These are phyloP conservation scores for Kewa caespitosa DNA, from an alignment of 179 eudicot genomes.

Conservation along the genomic window DNA sequence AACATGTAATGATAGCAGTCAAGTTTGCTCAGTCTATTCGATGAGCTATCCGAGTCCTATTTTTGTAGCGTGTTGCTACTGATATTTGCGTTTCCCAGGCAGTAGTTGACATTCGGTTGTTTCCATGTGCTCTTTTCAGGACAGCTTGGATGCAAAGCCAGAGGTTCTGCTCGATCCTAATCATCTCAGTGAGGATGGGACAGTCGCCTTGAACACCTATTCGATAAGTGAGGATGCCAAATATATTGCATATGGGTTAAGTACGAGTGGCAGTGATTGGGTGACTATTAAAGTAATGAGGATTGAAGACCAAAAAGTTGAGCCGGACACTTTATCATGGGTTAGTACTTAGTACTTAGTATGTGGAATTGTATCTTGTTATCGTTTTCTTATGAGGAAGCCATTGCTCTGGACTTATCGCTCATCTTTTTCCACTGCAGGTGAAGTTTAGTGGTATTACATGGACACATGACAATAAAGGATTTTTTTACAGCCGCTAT, in stretches of 20 bases:
- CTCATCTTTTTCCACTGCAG: conserved; percentile 43
- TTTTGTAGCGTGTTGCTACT: background rate
- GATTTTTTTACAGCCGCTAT: conserved; percentile 85
- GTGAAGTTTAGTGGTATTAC: conserved; percentile 81
- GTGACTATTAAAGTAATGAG: conserved; percentile 82
- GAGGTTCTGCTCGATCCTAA: conserved; percentile 94
- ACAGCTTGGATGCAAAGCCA: conserved; percentile 74
- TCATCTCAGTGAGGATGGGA: conserved; percentile 87
- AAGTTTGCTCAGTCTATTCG: background rate
- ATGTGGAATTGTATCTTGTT: background rate
- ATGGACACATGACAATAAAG: conserved; percentile 96
- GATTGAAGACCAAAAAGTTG: conserved; percentile 56
- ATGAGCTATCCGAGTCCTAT: background rate
- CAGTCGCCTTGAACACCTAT: conserved; percentile 63
- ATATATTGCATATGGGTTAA: conserved; percentile 77
- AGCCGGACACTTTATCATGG: conserved; percentile 86
- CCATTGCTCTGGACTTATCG: background rate
- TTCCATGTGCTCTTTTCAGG: conserved; percentile 34
- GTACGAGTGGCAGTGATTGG: conserved; percentile 99
- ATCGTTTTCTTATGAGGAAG: background rate
- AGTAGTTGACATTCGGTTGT: background rate
- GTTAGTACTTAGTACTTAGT: conserved; percentile 59
- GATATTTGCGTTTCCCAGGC: background rate
- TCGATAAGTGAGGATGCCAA: conserved; percentile 89
- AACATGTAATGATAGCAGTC: too few relatives aligned